These are phyloP conservation scores for Powellomyces hirtus DNA, from an alignment of 192 early-diverging fungal genomes.

Conservation along the genomic window DNA sequence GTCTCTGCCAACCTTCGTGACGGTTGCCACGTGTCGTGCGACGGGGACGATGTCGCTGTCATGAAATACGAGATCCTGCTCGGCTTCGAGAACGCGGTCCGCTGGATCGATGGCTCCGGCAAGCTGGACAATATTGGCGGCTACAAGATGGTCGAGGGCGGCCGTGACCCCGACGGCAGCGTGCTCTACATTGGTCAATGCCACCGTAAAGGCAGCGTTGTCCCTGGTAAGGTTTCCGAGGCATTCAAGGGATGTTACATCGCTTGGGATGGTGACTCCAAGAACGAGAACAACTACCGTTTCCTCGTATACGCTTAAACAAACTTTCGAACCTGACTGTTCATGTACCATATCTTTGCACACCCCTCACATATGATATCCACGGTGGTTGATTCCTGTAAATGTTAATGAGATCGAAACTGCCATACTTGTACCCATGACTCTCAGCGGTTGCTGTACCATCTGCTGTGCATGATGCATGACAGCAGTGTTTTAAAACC, in stretches of 20 bases:
- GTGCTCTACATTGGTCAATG: constrained; percentile 55
- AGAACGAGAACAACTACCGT: constrained; percentile 24
- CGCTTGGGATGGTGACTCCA: constrained; percentile 28
- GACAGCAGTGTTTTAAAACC: too few species aligned
- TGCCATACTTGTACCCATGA: too few species aligned
- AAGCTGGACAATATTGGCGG: constrained; percentile 49
- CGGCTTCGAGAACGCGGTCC: constrained; percentile 54
- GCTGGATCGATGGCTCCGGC: constrained; percentile 51
- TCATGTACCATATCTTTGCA: too few species aligned
- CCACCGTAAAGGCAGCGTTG: constrained; percentile 48
- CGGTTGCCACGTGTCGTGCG: constrained; percentile 50
- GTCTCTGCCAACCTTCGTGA: constrained; percentile 10
- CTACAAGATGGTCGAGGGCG: constrained; percentile 30
- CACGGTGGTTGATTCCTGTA: too few species aligned
- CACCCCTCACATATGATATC: too few species aligned
- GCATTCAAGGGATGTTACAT: constrained; percentile 14
- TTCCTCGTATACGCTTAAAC: constrained; percentile 15
- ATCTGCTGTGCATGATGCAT: too few species aligned
- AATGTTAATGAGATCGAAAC: too few species aligned
- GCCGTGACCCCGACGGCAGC: constrained; percentile 48
- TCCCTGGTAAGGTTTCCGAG: constrained; percentile 44
- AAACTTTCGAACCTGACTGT: too few species aligned
- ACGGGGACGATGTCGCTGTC: constrained; percentile 51
- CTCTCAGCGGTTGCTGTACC: too few species aligned
- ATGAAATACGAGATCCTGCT: constrained; percentile 59